Percentiles rank a stretch among this genome's conserved stretches.
phyloP scores from a whole-genome alignment of 139 green algal species.

The Ettlia oleoabundans region DNA sequence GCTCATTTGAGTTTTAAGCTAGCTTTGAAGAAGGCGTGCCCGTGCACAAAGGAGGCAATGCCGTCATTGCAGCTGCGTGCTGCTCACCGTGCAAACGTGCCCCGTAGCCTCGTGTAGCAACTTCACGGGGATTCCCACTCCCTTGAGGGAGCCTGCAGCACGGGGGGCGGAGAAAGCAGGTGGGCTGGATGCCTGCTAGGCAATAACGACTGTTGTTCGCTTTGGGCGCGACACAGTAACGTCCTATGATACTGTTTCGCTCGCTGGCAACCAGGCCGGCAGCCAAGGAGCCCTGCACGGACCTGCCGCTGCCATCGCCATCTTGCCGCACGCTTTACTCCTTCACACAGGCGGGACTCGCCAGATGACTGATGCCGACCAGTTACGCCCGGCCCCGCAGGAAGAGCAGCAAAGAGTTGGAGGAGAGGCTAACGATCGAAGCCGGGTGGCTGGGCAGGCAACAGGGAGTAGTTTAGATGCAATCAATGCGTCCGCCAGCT shows the following conservation, averaged over 20 bases:
- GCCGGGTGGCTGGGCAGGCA: too few species aligned
- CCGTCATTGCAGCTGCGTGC: too few species aligned
- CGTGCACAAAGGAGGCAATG: too few species aligned
- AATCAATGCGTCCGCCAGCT: too few species aligned
- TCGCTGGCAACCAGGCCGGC: background rate
- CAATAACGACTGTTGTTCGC: too few species aligned
- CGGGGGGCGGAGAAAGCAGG: background rate
- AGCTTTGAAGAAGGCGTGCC: background rate
- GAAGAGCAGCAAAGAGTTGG: background rate
- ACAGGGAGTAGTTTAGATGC: too few species aligned
- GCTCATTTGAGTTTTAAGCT: background rate
- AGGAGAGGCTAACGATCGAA: too few species aligned
- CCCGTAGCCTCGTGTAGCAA: conserved; percentile 98
- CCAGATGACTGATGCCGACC: background rate
- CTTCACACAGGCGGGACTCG: background rate
- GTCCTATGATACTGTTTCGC: too few species aligned
- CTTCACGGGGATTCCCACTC: conserved; percentile 90
- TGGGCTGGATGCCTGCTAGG: too few species aligned
- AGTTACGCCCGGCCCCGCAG: too few species aligned
- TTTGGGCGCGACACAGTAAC: too few species aligned
- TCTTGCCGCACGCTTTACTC: background rate
- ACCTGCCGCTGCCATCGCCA: conserved; percentile 32
- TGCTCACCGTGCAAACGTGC: conserved; percentile 87
- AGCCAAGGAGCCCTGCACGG: too few species aligned
- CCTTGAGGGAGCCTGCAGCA: conserved; percentile 48